Percentiles rank a stretch among this genome's conserved stretches.
These are phyloP conservation scores for Simplicillium sp. DNA, from an alignment of 2,329 filamentous ascomycete species.

Conservation along the genomic window DNA sequence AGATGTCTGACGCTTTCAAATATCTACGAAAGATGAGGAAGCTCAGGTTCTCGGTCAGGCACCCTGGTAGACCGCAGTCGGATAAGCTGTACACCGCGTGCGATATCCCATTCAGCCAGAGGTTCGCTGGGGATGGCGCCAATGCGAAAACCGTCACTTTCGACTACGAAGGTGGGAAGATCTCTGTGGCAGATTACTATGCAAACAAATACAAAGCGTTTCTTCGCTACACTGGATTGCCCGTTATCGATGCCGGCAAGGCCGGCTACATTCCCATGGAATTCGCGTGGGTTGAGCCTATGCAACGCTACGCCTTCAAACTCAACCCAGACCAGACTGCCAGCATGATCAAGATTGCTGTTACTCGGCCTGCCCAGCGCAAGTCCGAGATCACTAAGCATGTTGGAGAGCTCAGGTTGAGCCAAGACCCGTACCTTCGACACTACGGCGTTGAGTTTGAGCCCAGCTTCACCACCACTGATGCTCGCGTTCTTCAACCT, in stretches of 20 bases:
- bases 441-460: constrained; percentile 68
- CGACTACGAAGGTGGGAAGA: constrained; percentile 32
- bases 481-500: constrained; percentile 61
- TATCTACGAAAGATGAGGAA: constrained; percentile 43
- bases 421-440: constrained; percentile 61
- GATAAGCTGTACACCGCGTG: constrained; percentile 42
- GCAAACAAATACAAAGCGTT: constrained; percentile 40
- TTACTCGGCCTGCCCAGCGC: constrained; percentile 65
- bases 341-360: constrained; percentile 88
- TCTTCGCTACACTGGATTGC: constrained; percentile 37
- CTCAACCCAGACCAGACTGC: constrained; percentile 57
- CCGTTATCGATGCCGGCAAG: constrained; percentile 47
- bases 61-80: constrained; percentile 33
- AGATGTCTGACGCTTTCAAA: constrained; percentile 42
- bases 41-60: constrained; percentile 46
- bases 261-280: constrained; percentile 53
- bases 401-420: constrained; percentile 52
- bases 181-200: constrained; percentile 46
- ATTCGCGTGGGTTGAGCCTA: constrained; percentile 37
- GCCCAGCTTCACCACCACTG: constrained; percentile 50
- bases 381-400: constrained; percentile 47
- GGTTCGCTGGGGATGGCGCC: constrained; percentile 34
- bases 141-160: constrained; percentile 48
- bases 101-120: constrained; percentile 36
- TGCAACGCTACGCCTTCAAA: constrained; percentile 56